Base-by-base conservation (phyloP, 2,329 filamentous ascomycete species). In the Neophaeococcomyces aloes region DNA sequence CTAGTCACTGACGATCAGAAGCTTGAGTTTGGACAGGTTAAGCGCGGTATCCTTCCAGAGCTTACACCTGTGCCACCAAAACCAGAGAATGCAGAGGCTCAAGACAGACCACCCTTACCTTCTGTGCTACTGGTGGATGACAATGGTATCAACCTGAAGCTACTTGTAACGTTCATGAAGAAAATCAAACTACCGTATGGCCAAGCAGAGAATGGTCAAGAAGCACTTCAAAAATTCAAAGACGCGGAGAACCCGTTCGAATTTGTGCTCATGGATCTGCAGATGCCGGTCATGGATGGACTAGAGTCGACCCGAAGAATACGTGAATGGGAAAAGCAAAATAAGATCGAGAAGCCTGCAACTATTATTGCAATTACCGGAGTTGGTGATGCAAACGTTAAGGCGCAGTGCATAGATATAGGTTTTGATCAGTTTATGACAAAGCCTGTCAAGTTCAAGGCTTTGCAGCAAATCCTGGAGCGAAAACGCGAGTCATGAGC, bases 231-330 rank as follows among this genome's bases (percentile, higher is more conserved):
- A 15, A 60, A 63, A 2, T 60, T 55, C 47, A 56, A 54, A 42
- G 47, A 43, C 17, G 46, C 47, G 10, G 58, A 50, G 23, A 51
- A 57, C 29, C 59, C 61, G 6, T 66, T 64, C 43, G 64, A 69
- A 47, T 62, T 67, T 23, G 65, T 69, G 38, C 67, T 70, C 48
- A 69, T 70, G 66, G 60, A 70, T 38, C 67, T 70, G 29, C 64
- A 62, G 2, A 70, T 70, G 66, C 67, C 67, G 0, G 61, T 68
- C 4, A 67, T 69, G 65, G 64, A 69, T 48, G 67, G 68, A 1
- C 68, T 70, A 37, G 63, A 68, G 50, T 65, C 68, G 2, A 68
- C 68, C 4, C 61, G 65, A 6, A 61, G 62, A n/a, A 70, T 71
- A 38, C 64, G 68, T 8, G 51, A 59, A 7, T 53, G 63, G n/a